Percentiles rank a stretch among this genome's conserved stretches.
These are phyloP conservation scores for Diaporthe nobilis DNA, from an alignment of 2,329 filamentous ascomycete species.

Conservation along the genomic window DNA sequence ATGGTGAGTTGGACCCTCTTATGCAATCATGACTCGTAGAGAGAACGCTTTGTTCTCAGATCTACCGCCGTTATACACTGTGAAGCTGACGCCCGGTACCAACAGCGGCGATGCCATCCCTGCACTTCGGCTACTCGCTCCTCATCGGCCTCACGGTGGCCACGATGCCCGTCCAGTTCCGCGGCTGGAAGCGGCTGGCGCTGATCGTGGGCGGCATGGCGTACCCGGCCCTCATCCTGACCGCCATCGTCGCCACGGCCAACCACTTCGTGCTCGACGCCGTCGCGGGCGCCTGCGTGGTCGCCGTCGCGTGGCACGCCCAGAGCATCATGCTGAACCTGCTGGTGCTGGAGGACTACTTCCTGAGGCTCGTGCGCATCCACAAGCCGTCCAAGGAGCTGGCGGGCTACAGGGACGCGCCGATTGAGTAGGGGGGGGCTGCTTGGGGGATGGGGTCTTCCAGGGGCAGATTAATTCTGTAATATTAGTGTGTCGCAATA, in stretches of 20 bases:
- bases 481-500: background rate
- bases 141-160: constrained; percentile 79
- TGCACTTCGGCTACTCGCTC: constrained; percentile 83
- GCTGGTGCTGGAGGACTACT: constrained; percentile 76
- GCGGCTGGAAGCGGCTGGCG: constrained; percentile 64
- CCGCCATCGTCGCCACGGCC: constrained; percentile 78
- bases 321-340: constrained; percentile 73
- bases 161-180: constrained; percentile 72
- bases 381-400: constrained; percentile 67
- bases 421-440: background rate
- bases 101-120: constrained; percentile 76
- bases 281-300: constrained; percentile 76
- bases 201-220: constrained; percentile 66
- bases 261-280: constrained; percentile 83
- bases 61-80: background rate
- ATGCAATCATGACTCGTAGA: too few relatives aligned
- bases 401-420: background rate
- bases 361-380: constrained; percentile 73
- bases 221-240: constrained; percentile 76
- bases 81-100: background rate
- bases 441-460: background rate
- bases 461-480: background rate
- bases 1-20: constrained; percentile 62
- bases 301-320: constrained; percentile 72
- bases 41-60: background rate